Conservation (phyloP, 2,329 filamentous ascomycete species). For the Botryotinia narcissicola region DNA sequence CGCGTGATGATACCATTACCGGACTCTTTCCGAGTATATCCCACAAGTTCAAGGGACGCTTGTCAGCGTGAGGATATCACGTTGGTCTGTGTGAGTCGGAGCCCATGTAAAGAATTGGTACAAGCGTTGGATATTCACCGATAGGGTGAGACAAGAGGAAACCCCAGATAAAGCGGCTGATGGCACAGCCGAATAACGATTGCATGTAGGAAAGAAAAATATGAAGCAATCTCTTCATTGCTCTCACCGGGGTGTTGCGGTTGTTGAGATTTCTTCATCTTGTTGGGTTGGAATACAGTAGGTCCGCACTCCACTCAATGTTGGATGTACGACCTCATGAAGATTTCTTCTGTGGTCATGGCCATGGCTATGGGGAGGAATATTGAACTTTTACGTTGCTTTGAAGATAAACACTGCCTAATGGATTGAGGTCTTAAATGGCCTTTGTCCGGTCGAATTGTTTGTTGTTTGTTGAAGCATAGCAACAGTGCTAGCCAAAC, state of each 20-base stretch:
- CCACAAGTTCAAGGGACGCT: not conserved
- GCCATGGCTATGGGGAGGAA: conserved; percentile 13
- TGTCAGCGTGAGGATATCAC: not conserved
- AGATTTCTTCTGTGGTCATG: not conserved
- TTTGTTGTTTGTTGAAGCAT: conserved; percentile 6
- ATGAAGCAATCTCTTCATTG: not conserved
- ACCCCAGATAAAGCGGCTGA: not conserved
- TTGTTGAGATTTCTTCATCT: not conserved
- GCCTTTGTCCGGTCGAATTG: not conserved
- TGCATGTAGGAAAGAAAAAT: not conserved
- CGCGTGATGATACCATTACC: conserved; percentile 7
- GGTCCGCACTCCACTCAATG: not conserved
- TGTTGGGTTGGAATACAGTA: not conserved
- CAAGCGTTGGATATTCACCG: conserved; percentile 6
- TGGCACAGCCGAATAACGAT: not conserved
- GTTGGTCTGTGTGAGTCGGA: conserved; percentile 13
- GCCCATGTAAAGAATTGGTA: not conserved
- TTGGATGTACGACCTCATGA: not conserved
- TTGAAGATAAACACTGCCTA: conserved; percentile 9
- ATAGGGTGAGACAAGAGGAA: conserved; percentile 7
- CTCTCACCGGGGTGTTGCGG: not conserved
- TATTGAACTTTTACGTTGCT: not conserved
- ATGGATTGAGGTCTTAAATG: not conserved
- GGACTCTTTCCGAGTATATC: not conserved
- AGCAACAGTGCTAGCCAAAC: not conserved